A percentile compares a stretch with the other conserved stretches of the same genome.
Conservation (phyloP, 2,329 filamentous ascomycete species). For the Fusarium sp. region DNA sequence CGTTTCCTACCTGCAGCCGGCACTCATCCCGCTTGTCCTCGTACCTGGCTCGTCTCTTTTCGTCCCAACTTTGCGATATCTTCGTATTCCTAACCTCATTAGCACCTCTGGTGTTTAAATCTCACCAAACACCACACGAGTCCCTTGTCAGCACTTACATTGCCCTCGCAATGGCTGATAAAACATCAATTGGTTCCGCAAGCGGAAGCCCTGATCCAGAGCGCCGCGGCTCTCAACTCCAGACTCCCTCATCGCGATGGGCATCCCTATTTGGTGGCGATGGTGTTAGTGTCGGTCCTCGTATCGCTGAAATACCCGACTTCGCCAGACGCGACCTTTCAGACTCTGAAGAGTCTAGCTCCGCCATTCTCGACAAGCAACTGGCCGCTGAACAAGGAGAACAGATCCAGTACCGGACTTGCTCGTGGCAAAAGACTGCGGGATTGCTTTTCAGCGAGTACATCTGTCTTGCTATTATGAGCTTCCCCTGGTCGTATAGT, state of each 20-base stretch:
- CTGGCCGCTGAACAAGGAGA: constrained; percentile 80
- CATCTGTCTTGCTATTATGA: constrained; percentile 93
- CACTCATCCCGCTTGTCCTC: constrained; percentile 13
- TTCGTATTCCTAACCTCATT: background rate
- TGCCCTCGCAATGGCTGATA: constrained; percentile 44
- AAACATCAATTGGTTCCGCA: constrained; percentile 40
- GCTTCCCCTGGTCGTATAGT: constrained; percentile 93
- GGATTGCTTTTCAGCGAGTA: constrained; percentile 94
- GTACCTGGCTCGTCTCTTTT: constrained; percentile 10
- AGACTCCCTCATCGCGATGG: constrained; percentile 44
- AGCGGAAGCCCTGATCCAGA: constrained; percentile 41
- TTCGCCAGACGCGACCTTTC: constrained; percentile 51
- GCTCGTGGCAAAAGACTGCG: constrained; percentile 95
- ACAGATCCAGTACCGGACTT: constrained; percentile 91
- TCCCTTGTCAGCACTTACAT: background rate
- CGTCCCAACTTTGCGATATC: constrained; percentile 2
- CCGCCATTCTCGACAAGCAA: constrained; percentile 69
- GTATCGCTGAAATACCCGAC: constrained; percentile 60
- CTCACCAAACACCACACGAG: background rate
- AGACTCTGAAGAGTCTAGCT: constrained; percentile 59
- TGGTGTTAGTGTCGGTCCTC: constrained; percentile 59
- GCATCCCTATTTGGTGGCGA: constrained; percentile 54
- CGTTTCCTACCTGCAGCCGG: constrained; percentile 3
- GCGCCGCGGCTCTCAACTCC: constrained; percentile 29
- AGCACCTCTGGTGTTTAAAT: background rate